Evolutionary conservation across 2,329 filamentous ascomycete genomes (phyloP).

Genomic region (Coniochaeta prunicola): DNA sequence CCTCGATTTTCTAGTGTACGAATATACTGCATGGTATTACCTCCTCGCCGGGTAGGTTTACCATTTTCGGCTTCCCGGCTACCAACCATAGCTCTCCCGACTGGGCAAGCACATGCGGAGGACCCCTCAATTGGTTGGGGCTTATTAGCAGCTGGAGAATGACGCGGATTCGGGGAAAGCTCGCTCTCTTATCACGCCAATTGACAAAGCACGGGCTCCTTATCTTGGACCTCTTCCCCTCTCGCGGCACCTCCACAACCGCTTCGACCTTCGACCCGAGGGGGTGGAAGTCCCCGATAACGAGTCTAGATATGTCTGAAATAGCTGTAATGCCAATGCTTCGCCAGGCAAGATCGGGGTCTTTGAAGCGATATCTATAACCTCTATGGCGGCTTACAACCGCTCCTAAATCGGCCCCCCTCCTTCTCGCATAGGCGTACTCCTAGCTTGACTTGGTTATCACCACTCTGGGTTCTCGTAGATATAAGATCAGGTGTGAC

Average conservation of each 20-base stretch:
- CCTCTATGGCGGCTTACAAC: not conserved
- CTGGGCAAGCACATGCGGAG: not conserved
- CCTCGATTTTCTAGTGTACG: too few species aligned
- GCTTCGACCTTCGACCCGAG: not conserved
- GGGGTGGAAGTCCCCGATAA: not conserved
- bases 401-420: not conserved
- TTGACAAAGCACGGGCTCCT: not conserved
- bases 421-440: not conserved
- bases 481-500: not conserved
- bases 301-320: not conserved
- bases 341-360: not conserved
- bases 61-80: too few species aligned
- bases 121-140: not conserved
- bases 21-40: too few species aligned
- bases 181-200: not conserved
- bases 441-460: not conserved
- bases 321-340: not conserved
- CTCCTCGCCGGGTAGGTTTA: too few species aligned
- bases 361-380: not conserved
- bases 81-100: not conserved
- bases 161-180: not conserved
- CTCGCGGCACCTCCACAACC: not conserved
- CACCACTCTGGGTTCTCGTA: not conserved
- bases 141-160: not conserved
- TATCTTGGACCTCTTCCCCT: not conserved